Percentiles rank a stretch among this genome's conserved stretches.
These are phyloP conservation scores for Amanita molliuscula DNA, from an alignment of 768 basidiomycete species.

Conservation along the genomic window DNA sequence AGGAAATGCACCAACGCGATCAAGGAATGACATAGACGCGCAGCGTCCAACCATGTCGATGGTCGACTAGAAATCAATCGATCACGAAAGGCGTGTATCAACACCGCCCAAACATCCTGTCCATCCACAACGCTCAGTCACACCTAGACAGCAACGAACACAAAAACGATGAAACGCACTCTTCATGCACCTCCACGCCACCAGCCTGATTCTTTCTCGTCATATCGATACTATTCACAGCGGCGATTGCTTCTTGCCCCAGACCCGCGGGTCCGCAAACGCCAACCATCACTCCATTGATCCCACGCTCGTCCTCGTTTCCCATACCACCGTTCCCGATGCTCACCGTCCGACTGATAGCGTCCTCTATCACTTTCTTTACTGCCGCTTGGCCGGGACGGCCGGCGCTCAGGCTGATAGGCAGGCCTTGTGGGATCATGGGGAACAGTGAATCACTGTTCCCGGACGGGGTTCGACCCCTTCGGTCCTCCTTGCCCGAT, in stretches of 20 bases:
- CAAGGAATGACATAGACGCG: background rate
- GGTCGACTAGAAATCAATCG: background rate
- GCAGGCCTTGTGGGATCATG: constrained; percentile 1
- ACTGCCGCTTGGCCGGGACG: constrained; percentile 6
- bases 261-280: constrained; percentile 1
- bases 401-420: background rate
- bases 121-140: background rate
- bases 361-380: background rate
- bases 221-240: constrained; percentile 23
- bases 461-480: background rate
- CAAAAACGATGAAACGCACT: constrained; percentile 10
- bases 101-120: background rate
- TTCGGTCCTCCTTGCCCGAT: background rate
- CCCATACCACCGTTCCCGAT: background rate
- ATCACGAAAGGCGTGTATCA: background rate
- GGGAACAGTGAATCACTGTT: background rate
- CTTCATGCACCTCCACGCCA: constrained; percentile 31
- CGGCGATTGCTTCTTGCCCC: background rate
- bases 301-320: constrained; percentile 1
- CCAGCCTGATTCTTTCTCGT: constrained; percentile 24
- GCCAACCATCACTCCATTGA: constrained; percentile 6
- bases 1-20: too few relatives aligned
- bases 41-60: background rate
- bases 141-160: background rate
- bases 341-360: background rate